A percentile compares a stretch with the other conserved stretches of the same genome.
Evolutionary conservation across 2,329 filamentous ascomycete genomes (phyloP).

Genomic region (Fusarium temperatum): DNA sequence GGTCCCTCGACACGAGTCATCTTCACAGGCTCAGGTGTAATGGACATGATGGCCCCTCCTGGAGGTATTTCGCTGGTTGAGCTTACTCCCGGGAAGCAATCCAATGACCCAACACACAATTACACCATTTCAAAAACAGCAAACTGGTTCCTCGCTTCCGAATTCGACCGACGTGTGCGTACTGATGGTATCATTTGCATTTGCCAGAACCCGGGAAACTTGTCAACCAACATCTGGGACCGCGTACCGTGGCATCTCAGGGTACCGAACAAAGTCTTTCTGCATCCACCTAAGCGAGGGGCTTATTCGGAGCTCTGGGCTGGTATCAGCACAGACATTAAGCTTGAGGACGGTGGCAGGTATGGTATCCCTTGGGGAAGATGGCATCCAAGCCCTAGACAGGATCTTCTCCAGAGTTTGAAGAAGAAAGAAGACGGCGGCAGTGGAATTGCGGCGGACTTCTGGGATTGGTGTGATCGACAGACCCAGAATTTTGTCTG

Average conservation of each 20-base stretch:
- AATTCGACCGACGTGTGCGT: conserved; percentile 42
- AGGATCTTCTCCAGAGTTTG: not conserved
- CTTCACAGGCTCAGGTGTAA: conserved; percentile 43
- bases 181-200: conserved; percentile 41
- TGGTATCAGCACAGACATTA: conserved; percentile 49
- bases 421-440: not conserved
- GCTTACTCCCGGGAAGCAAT: conserved; percentile 18
- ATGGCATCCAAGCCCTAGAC: not conserved
- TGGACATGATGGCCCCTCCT: conserved; percentile 29
- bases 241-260: conserved; percentile 7
- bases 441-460: not conserved
- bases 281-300: conserved; percentile 46
- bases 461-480: conserved; percentile 9
- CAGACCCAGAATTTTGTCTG: not conserved
- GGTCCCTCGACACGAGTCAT: conserved; percentile 40
- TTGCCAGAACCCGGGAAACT: conserved; percentile 48
- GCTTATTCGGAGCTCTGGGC: conserved; percentile 55
- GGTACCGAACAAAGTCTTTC: conserved; percentile 34
- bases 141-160: conserved; percentile 45
- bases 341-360: conserved; percentile 35
- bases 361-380: conserved; percentile 4
- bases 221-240: conserved; percentile 39
- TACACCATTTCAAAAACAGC: conserved; percentile 49
- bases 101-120: conserved; percentile 39
- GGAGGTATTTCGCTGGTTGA: conserved; percentile 42